phyloP scores from a whole-genome alignment of 176 grass and related monocot species.

The Puccinellia tenuiflora region DNA sequence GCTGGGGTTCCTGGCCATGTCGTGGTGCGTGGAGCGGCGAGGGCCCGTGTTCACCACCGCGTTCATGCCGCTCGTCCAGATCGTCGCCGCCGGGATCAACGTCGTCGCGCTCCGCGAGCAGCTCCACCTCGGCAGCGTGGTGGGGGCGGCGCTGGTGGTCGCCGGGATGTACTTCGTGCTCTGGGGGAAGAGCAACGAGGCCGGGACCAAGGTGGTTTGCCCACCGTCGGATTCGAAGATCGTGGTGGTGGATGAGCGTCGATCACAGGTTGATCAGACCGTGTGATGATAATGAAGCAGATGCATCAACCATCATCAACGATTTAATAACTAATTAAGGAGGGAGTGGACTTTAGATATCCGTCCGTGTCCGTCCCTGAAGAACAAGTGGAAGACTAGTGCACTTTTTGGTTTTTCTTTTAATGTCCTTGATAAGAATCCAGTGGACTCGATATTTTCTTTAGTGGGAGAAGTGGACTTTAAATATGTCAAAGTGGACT shows the following conservation, averaged over 20 bases:
- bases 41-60: slow-evolving; percentile 72
- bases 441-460: background rate
- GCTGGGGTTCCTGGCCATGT: slow-evolving; percentile 62
- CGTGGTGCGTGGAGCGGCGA: slow-evolving; percentile 73
- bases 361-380: too few relatives aligned
- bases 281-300: too few relatives aligned
- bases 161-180: slow-evolving; percentile 60
- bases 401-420: too few relatives aligned
- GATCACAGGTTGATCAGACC: background rate
- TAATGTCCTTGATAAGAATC: background rate
- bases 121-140: slow-evolving; percentile 60
- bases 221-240: background rate
- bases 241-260: background rate
- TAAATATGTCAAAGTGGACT: background rate
- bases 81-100: slow-evolving; percentile 60
- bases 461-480: background rate
- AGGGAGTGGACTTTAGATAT: too few relatives aligned
- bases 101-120: slow-evolving; percentile 56
- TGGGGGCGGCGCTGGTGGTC: slow-evolving; percentile 53
- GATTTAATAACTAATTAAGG: too few relatives aligned
- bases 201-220: background rate
- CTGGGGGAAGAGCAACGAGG: slow-evolving; percentile 68
- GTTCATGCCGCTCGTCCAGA: slow-evolving; percentile 74
- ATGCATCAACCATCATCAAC: too few relatives aligned
- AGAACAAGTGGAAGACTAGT: too few relatives aligned